Evolutionary conservation across 768 basidiomycete genomes (phyloP).

Genomic region (Ramaria rubella): DNA sequence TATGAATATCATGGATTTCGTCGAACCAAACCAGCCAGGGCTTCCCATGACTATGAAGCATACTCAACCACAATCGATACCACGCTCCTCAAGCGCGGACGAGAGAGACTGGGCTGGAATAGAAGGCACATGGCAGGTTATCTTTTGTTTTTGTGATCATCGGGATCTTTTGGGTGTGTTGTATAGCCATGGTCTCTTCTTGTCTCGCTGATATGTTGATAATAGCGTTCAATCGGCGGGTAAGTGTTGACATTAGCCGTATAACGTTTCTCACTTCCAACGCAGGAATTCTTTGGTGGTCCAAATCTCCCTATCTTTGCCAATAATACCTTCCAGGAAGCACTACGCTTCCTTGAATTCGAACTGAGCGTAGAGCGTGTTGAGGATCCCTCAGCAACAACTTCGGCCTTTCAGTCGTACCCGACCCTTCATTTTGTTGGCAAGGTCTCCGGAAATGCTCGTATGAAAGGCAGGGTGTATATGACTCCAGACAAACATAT

Average conservation of each 20-base stretch:
- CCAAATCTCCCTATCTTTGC: slow-evolving; percentile 46
- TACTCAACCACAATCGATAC: neutral
- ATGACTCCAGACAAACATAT: slow-evolving; percentile 53
- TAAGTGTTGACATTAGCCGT: neutral
- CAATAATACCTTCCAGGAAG: slow-evolving; percentile 43
- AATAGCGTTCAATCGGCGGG: slow-evolving; percentile 7
- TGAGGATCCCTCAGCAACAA: slow-evolving; percentile 22
- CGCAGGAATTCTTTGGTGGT: slow-evolving; percentile 17
- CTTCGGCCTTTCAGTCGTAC: slow-evolving; percentile 42
- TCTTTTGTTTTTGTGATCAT: slow-evolving; percentile 68
- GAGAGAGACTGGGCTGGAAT: slow-evolving; percentile 54
- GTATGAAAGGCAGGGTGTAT: slow-evolving; percentile 47
- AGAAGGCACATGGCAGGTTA: slow-evolving; percentile 51
- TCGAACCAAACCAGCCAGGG: slow-evolving; percentile 21
- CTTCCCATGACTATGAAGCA: slow-evolving; percentile 27
- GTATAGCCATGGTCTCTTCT: neutral
- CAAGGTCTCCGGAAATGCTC: slow-evolving; percentile 38
- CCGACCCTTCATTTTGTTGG: slow-evolving; percentile 52
- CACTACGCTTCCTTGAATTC: slow-evolving; percentile 43
- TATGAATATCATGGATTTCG: slow-evolving; percentile 42
- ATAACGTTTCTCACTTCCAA: neutral
- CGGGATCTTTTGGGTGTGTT: slow-evolving; percentile 53
- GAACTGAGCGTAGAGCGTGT: slow-evolving; percentile 37
- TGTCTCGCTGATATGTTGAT: neutral
- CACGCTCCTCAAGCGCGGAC: slow-evolving; percentile 23